These are phyloP conservation scores for Dioszegia hungarica DNA, from an alignment of 768 basidiomycete species.

Conservation along the genomic window DNA sequence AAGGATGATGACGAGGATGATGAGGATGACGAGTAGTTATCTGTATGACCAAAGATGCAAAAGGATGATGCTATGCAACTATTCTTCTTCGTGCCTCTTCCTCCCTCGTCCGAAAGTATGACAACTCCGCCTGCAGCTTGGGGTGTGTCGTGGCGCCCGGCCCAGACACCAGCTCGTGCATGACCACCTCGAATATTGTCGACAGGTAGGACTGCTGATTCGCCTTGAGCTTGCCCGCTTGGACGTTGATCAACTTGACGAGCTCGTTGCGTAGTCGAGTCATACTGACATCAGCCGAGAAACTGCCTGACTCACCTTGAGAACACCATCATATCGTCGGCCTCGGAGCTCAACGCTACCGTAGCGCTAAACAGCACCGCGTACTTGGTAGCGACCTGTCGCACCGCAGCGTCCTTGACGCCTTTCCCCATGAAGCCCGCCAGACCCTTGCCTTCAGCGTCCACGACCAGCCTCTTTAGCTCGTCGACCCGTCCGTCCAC, in stretches of 20 bases:
- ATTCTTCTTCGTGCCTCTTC: constrained; percentile 63
- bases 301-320: constrained; percentile 61
- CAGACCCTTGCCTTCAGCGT: constrained; percentile 49
- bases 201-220: constrained; percentile 67
- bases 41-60: not conserved
- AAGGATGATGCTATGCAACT: not conserved
- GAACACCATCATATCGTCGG: constrained; percentile 95
- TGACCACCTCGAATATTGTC: constrained; percentile 67
- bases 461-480: constrained; percentile 76
- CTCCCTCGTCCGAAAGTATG: constrained; percentile 79
- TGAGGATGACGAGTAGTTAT: constrained; percentile 12
- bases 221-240: constrained; percentile 60
- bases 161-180: constrained; percentile 59
- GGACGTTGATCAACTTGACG: constrained; percentile 65
- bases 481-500: constrained; percentile 79
- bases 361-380: constrained; percentile 74
- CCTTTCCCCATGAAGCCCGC: constrained; percentile 54
- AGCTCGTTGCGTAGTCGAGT: constrained; percentile 80
- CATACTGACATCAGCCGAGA: constrained; percentile 55
- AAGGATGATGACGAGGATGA: constrained; percentile 50
- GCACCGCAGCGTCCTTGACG: constrained; percentile 65
- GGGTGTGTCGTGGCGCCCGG: constrained; percentile 69
- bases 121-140: constrained; percentile 78
- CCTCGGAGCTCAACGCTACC: constrained; percentile 71
- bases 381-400: constrained; percentile 72